Base-by-base conservation (phyloP, 352 stramenopile genomes). In the Phytophthora vignae region DNA sequence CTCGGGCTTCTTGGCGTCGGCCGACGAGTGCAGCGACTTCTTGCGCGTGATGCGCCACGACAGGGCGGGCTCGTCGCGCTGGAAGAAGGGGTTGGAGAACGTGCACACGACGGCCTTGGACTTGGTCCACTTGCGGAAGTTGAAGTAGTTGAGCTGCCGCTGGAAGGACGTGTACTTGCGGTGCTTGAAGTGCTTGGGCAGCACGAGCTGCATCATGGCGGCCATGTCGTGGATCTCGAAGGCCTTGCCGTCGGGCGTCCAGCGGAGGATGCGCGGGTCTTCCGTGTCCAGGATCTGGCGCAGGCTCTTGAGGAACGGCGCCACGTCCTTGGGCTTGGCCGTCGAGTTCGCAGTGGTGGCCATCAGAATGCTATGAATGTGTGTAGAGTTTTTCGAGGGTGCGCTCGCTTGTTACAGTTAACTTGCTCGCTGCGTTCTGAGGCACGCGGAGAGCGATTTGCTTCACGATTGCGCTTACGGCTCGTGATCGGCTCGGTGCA, bases 161-260 rank as follows among this genome's bases (percentile, higher is more conserved):
- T 97, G 91, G 67, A 98, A 96, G 49, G 91, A 98, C 54, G 95
- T 93, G 84, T 98, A 98, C 69, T 95, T 97, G 71, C 81, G 64
- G 71, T 98, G 95, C 70, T 98, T 98, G 71, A 98, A 98, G 79
- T 98, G 98, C 70, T 94, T 92, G 50, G 95, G 93, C 29, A 98
- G 80, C 63, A 98, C 83, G 55, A 81, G 79, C 19, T 79, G 65
- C 79, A 95, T 93, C 65, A 98, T 90, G 50, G 69, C 66, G 38
- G 71, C 64, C 79, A 91, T 86, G 79, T 94, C 84, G 70, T 87
- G 76, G 64, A 93, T 93, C 58, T 92, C 82, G 44, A 93, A 92
- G 15, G 82, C 78, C 33, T 67, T 72, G 50, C 79, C 82, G 60
- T 94, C 82, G 27, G 59, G 15, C 11, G 81, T 88, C 83, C 83